Evolutionary conservation across 2,329 filamentous ascomycete species (phyloP).

Genomic region (Gaeumannomyces sp.): DNA sequence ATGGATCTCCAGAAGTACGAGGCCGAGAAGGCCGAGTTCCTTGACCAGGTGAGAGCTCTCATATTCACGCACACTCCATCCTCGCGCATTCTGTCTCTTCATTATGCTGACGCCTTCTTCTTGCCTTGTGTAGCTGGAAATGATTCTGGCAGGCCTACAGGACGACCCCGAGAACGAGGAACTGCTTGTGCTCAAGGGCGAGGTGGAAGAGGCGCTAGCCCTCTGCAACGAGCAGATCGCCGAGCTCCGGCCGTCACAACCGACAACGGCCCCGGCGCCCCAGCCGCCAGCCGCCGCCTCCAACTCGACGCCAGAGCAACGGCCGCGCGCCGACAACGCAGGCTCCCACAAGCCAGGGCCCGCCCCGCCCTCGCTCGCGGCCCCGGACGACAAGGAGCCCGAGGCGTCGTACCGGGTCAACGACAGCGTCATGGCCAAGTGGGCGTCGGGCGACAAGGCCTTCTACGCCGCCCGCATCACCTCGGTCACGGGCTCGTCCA

Average conservation of each 20-base stretch:
- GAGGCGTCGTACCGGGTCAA: constrained; percentile 71
- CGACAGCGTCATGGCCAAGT: constrained; percentile 85
- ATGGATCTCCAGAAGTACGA: constrained; percentile 37
- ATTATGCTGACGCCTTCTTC: background rate
- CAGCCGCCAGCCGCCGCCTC: constrained; percentile 19
- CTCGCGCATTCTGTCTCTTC: background rate
- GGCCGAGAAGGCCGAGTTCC: constrained; percentile 47
- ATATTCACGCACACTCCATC: background rate
- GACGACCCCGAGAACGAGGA: constrained; percentile 76
- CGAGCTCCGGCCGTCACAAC: constrained; percentile 61
- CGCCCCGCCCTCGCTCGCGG: constrained; percentile 20
- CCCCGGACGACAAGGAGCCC: constrained; percentile 46
- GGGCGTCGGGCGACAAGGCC: constrained; percentile 78
- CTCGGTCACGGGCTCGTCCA: constrained; percentile 87
- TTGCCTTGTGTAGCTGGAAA: constrained; percentile 58
- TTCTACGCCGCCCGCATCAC: constrained; percentile 93
- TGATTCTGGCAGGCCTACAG: constrained; percentile 68
- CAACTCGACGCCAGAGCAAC: constrained; percentile 53
- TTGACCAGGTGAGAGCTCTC: constrained; percentile 45
- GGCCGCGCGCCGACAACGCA: constrained; percentile 75
- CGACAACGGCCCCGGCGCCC: constrained; percentile 35
- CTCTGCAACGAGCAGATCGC: constrained; percentile 74
- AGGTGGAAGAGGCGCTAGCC: constrained; percentile 76
- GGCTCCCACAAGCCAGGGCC: constrained; percentile 57
- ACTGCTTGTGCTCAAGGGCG: constrained; percentile 68